A percentile compares a stretch with the other conserved stretches of the same genome.
Evolutionary conservation across 257 asterid species (phyloP).

Genomic region (Solanum arcanum): DNA sequence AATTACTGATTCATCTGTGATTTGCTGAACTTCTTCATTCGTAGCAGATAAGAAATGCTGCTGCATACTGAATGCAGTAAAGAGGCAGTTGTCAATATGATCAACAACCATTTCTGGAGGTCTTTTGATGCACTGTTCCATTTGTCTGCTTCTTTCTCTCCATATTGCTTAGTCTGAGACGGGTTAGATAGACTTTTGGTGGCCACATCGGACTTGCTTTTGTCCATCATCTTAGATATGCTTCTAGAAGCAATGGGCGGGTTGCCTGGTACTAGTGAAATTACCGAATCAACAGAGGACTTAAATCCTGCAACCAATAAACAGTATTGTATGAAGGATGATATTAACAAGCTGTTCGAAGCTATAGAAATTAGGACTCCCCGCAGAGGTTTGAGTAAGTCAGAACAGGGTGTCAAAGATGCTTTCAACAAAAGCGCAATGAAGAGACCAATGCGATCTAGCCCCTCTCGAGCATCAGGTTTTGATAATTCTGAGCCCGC

Average conservation of each 20-base stretch:
- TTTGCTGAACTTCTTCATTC: neutral
- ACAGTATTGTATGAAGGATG: conserved; percentile 39
- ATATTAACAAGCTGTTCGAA: conserved; percentile 69
- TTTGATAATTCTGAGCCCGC: conserved; percentile 61
- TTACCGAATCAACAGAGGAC: conserved; percentile 41
- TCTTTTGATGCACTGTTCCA: neutral
- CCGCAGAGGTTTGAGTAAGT: conserved; percentile 17
- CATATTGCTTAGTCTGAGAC: conserved; percentile 15
- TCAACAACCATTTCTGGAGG: conserved; percentile 3
- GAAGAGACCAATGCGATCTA: conserved; percentile 72
- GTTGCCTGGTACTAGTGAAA: conserved; percentile 40
- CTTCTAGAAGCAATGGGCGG: conserved; percentile 17
- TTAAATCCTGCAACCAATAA: conserved; percentile 12
- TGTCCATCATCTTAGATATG: neutral
- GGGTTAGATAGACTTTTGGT: conserved; percentile 14
- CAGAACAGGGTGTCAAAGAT: conserved; percentile 18
- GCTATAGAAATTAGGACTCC: conserved; percentile 47
- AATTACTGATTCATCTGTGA: conserved; percentile 10
- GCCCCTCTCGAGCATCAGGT: conserved; percentile 40
- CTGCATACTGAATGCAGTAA: neutral
- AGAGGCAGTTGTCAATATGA: conserved; percentile 5
- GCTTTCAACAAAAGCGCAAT: conserved; percentile 48
- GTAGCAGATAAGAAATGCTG: conserved; percentile 9
- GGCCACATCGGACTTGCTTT: conserved; percentile 1
- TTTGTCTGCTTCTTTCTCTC: conserved; percentile 1